Evolutionary conservation across 2,329 filamentous ascomycete genomes (phyloP).

Genomic region (Neurospora sp.): DNA sequence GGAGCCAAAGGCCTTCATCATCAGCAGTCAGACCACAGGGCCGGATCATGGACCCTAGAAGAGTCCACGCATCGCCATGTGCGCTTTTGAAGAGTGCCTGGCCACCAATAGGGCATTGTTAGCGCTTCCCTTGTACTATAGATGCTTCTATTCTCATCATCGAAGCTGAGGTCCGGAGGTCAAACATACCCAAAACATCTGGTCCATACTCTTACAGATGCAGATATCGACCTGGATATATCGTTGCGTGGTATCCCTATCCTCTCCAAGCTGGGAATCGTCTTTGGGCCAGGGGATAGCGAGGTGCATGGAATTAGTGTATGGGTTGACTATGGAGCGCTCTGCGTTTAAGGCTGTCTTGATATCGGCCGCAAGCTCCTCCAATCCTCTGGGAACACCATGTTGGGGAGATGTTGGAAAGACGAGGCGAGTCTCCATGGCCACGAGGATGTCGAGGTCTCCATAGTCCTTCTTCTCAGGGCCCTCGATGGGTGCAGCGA

Average conservation of each 20-base stretch:
- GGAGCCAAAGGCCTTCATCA: conserved; percentile 52
- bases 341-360: conserved; percentile 35
- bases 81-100: conserved; percentile 50
- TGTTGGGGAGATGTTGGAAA: conserved; percentile 4
- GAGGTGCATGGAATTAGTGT: conserved; percentile 28
- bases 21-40: conserved; percentile 57
- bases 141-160: not conserved
- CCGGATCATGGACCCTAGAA: conserved; percentile 53
- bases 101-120: not conserved
- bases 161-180: not conserved
- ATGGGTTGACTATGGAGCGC: conserved; percentile 21
- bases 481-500: conserved; percentile 54
- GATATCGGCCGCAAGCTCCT: conserved; percentile 22
- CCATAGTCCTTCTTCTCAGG: conserved; percentile 60
- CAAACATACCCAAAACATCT: conserved; percentile 44
- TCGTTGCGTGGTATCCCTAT: conserved; percentile 3
- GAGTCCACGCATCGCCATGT: conserved; percentile 62
- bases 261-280: not conserved
- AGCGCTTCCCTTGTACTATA: not conserved
- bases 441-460: conserved; percentile 63
- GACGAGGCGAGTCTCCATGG: conserved; percentile 16
- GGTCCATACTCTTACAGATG: conserved; percentile 32
- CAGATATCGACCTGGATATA: conserved; percentile 63
- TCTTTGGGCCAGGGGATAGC: conserved; percentile 45
- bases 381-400: not conserved